Conservation (phyloP, 176 grass and related monocot genomes). For the Eleusine indica region DNA sequence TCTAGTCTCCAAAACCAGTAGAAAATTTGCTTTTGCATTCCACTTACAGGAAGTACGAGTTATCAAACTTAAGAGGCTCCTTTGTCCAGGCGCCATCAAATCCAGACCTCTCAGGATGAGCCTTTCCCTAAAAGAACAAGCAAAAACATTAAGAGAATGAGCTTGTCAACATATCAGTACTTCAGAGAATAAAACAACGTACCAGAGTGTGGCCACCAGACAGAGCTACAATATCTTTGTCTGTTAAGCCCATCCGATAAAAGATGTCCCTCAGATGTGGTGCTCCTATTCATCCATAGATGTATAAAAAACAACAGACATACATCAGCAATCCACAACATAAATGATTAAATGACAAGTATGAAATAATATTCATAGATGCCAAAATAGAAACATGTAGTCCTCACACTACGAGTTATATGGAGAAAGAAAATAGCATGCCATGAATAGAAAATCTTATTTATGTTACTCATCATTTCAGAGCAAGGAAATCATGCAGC, state of each 20-base stretch:
- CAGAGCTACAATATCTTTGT: conserved; percentile 95
- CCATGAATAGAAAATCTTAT: neutral
- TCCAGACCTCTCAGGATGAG: conserved; percentile 87
- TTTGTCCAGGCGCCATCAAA: conserved; percentile 87
- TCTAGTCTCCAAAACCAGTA: neutral
- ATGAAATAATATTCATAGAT: neutral
- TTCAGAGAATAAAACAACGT: conserved; percentile 15
- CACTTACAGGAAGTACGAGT: conserved; percentile 91
- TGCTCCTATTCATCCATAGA: conserved; percentile 47
- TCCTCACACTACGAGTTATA: neutral
- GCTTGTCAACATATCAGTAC: conserved; percentile 16
- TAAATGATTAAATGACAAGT: conserved; percentile 1
- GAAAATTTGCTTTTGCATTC: conserved; percentile 29
- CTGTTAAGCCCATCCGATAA: conserved; percentile 83
- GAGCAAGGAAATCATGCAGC: neutral
- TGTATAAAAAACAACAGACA: conserved; percentile 8
- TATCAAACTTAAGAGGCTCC: conserved; percentile 93
- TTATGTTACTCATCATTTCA: conserved; percentile 2
- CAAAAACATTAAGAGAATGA: conserved; percentile 1
- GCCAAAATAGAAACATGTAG: conserved; percentile 11
- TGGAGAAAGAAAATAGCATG: neutral
- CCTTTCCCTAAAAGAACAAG: conserved; percentile 68
- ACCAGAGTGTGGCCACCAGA: conserved; percentile 92
- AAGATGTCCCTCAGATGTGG: conserved; percentile 90
- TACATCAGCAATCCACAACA: neutral